A percentile compares a stretch with the other conserved stretches of the same genome.
Evolutionary conservation across 2,329 filamentous ascomycete species (phyloP).

Genomic region (Biscogniauxia sp.): DNA sequence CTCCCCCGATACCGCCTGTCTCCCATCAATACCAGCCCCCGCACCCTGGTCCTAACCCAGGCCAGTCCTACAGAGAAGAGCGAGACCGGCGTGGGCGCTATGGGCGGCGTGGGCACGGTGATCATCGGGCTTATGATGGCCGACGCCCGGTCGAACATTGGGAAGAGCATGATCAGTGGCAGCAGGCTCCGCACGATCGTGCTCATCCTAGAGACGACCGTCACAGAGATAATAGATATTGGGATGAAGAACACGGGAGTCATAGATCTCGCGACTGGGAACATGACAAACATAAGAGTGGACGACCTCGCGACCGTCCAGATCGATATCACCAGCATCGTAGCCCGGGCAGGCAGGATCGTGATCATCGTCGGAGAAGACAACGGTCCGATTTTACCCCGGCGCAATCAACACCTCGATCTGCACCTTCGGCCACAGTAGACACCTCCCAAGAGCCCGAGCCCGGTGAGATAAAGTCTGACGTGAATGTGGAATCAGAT

Average conservation of each 20-base stretch:
- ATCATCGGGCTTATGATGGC: constrained; percentile 14
- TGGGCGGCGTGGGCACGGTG: constrained; percentile 12
- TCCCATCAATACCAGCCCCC: constrained; percentile 17
- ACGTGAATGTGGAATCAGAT: constrained; percentile 15
- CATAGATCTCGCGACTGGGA: constrained; percentile 13
- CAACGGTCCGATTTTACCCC: constrained; percentile 8
- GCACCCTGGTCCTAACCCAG: constrained; percentile 6
- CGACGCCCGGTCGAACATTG: constrained; percentile 13
- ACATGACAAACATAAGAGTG: constrained; percentile 10
- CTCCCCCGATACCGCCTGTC: constrained; percentile 11
- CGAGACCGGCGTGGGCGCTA: constrained; percentile 10
- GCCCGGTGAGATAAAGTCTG: constrained; percentile 22
- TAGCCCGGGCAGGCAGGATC: constrained; percentile 8
- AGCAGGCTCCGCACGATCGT: constrained; percentile 6
- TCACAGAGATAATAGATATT: constrained; percentile 15
- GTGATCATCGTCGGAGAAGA: constrained; percentile 9
- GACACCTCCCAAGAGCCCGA: constrained; percentile 18
- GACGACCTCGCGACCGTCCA: constrained; percentile 16
- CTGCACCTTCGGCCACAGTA: constrained; percentile 3
- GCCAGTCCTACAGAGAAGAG: constrained; percentile 14
- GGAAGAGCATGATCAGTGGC: constrained; percentile 16
- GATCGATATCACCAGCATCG: constrained; percentile 16
- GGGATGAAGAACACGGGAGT: background rate
- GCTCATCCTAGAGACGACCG: constrained; percentile 9
- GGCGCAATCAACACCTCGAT: constrained; percentile 6